Percentiles rank a stretch among this genome's conserved stretches.
phyloP scores from a whole-genome alignment of 164 flowering plant genomes.

The Nelumbo lutea region DNA sequence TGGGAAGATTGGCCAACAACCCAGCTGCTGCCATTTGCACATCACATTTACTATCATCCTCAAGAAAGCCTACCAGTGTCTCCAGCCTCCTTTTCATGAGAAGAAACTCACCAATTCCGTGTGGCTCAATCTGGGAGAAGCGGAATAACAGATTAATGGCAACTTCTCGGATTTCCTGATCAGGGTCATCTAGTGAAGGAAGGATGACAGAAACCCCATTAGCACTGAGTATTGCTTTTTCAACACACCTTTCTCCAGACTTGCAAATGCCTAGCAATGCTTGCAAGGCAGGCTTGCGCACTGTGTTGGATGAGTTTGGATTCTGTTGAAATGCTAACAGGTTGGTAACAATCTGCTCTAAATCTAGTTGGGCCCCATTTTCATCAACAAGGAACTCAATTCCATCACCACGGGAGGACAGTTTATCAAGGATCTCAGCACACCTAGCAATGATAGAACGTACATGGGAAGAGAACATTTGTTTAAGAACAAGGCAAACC shows the following conservation, averaged over 20 bases:
- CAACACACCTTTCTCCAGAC: constrained; percentile 38
- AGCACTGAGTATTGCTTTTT: constrained; percentile 43
- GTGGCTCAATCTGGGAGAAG: constrained; percentile 52
- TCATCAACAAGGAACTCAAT: constrained; percentile 47
- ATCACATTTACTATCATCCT: constrained; percentile 35
- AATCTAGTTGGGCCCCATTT: constrained; percentile 36
- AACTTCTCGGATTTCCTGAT: constrained; percentile 46
- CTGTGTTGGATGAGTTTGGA: constrained; percentile 21
- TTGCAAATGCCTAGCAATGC: constrained; percentile 51
- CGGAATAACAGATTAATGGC: constrained; percentile 49
- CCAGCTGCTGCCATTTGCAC: constrained; percentile 64
- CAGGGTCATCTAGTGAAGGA: constrained; percentile 53
- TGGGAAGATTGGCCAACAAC: constrained; percentile 60
- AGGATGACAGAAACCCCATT: constrained; percentile 49
- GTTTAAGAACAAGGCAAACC: constrained; percentile 39
- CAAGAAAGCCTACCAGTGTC: constrained; percentile 49
- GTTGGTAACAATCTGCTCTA: constrained; percentile 32
- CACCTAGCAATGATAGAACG: constrained; percentile 37
- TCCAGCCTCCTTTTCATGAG: constrained; percentile 48
- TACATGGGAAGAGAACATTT: constrained; percentile 33
- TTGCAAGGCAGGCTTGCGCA: constrained; percentile 41
- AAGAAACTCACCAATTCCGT: constrained; percentile 57
- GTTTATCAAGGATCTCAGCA: constrained; percentile 46
- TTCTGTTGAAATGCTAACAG: constrained; percentile 44
- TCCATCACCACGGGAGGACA: constrained; percentile 50